These are phyloP conservation scores for Boletales sp. DNA, from an alignment of 768 basidiomycete species.

Conservation along the genomic window DNA sequence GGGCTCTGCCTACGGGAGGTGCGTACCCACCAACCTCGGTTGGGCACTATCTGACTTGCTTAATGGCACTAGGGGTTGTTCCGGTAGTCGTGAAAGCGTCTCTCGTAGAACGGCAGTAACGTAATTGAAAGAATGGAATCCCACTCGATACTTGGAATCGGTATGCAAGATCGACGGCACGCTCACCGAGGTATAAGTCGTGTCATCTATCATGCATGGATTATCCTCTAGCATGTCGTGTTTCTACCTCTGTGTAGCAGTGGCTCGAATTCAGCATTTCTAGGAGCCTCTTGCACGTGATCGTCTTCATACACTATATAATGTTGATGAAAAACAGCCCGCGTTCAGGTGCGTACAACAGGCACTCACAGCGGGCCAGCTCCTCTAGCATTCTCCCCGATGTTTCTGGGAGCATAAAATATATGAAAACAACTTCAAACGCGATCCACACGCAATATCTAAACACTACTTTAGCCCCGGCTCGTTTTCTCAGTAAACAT, in stretches of 20 bases:
- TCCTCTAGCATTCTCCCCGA: slow-evolving; percentile 18
- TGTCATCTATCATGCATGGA: too few species aligned
- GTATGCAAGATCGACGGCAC: too few species aligned
- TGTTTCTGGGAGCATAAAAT: slow-evolving; percentile 19
- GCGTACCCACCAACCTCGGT: slow-evolving; percentile 12
- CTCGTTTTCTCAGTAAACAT: neutral
- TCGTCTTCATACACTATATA: slow-evolving; percentile 3
- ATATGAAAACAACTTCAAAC: slow-evolving; percentile 13
- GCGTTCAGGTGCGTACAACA: neutral
- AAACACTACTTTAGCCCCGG: too few species aligned
- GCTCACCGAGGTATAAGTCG: too few species aligned
- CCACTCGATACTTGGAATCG: too few species aligned
- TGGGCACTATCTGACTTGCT: neutral
- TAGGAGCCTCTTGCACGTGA: neutral
- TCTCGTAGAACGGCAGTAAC: neutral
- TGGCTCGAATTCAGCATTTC: neutral
- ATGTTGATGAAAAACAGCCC: slow-evolving; percentile 18
- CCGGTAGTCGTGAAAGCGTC: slow-evolving; percentile 23
- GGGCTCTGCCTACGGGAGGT: slow-evolving; percentile 65
- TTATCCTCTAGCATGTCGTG: too few species aligned
- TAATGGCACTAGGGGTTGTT: slow-evolving; percentile 18
- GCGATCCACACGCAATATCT: slow-evolving; percentile 18
- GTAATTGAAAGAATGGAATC: slow-evolving; percentile 4
- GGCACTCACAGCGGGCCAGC: slow-evolving; percentile 13
- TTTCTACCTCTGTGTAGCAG: too few species aligned